Evolutionary conservation across 805 yeast species (phyloP).

Genomic region (Wickerhamiella sergipiensis): DNA sequence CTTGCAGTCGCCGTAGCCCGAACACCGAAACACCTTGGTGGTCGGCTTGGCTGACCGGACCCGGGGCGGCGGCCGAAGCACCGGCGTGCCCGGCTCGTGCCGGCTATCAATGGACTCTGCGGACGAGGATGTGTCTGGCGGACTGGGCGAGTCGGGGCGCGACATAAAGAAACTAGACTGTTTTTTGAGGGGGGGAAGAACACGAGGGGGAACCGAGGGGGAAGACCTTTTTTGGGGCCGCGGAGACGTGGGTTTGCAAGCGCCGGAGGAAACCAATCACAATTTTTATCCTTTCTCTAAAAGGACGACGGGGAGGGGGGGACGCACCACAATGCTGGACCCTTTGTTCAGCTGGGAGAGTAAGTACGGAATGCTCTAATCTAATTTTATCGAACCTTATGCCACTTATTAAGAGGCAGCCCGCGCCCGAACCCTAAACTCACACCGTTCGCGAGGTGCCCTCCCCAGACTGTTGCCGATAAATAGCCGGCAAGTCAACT

Average conservation of each 20-base stretch:
- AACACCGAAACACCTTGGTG: conserved; percentile 55
- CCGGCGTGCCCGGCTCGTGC: neutral
- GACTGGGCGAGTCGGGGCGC: neutral
- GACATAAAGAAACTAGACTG: no score
- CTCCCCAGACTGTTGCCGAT: neutral
- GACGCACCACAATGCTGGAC: neutral
- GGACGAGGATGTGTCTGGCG: neutral
- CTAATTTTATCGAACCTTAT: neutral
- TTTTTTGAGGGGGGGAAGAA: no score
- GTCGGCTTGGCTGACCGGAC: neutral
- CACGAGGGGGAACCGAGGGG: no score
- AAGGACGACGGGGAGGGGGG: neutral
- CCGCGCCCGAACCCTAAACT: neutral
- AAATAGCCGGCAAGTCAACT: no score
- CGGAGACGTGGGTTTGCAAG: no score
- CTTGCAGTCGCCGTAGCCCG: conserved; percentile 72
- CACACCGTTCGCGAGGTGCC: neutral
- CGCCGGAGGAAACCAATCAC: no score
- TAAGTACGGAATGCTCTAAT: neutral
- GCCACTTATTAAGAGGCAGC: neutral
- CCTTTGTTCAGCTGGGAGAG: neutral
- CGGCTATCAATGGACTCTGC: neutral
- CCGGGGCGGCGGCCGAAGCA: neutral
- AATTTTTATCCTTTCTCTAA: neutral
- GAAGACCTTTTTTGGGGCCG: no score